phyloP scores from a whole-genome alignment of 306 rosid species.

The Prunus davidiana region DNA sequence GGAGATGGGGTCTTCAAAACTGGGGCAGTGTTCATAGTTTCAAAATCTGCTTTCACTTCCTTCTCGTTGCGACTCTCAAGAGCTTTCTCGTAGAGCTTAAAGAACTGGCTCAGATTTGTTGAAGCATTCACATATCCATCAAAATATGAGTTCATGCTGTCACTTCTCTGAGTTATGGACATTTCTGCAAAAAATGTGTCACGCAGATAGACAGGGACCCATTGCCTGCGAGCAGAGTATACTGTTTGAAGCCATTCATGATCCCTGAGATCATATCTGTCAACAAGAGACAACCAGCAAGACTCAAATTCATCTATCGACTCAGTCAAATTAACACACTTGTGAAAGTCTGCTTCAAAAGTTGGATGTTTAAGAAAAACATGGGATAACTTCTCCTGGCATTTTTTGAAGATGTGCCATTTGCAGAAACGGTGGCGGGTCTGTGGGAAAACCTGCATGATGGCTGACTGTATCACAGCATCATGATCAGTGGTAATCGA shows the following conservation, averaged over 20 bases:
- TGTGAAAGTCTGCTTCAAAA: constrained; percentile 95
- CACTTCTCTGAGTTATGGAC: constrained; percentile 97
- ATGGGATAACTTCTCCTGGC: constrained; percentile 92
- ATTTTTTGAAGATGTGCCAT: constrained; percentile 96
- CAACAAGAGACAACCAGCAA: constrained; percentile 83
- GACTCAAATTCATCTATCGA: constrained; percentile 92
- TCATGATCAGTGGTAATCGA: constrained; percentile 95
- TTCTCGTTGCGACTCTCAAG: constrained; percentile 97
- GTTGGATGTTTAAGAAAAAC: constrained; percentile 82
- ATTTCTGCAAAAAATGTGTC: constrained; percentile 96
- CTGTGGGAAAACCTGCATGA: constrained; percentile 76
- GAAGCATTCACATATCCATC: constrained; percentile 99
- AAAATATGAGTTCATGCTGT: constrained; percentile 96
- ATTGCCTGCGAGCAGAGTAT: constrained; percentile 75
- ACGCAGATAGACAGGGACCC: constrained; percentile 95
- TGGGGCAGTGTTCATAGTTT: constrained; percentile 81
- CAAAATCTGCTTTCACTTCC: constrained; percentile 97
- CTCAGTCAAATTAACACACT: constrained; percentile 92
- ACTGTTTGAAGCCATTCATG: constrained; percentile 92
- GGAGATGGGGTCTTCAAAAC: constrained; percentile 93
- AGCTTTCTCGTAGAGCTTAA: constrained; percentile 95
- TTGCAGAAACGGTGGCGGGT: constrained; percentile 96
- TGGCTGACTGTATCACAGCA: constrained; percentile 72
- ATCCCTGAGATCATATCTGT: constrained; percentile 81
- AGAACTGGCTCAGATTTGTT: constrained; percentile 84